Evolutionary conservation across 2,329 filamentous ascomycete genomes (phyloP).

Genomic region (Penicillium sp.): DNA sequence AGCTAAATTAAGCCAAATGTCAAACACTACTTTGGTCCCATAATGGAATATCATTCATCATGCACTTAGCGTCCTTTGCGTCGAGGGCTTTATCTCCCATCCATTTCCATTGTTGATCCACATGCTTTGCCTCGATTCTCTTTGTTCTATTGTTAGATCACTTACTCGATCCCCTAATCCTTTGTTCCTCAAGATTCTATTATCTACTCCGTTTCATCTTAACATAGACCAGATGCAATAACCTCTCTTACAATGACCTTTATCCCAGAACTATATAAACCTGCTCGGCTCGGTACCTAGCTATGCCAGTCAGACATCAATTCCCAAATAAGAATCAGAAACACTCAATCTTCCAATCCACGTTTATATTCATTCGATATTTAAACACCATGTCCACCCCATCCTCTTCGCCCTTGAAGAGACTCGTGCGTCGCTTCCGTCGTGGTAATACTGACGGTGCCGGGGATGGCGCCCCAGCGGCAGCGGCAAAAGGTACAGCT

Average conservation of each 20-base stretch:
- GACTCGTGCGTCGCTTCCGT: background rate
- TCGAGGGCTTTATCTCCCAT: background rate
- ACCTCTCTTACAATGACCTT: background rate
- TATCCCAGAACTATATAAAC: background rate
- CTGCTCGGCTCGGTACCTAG: background rate
- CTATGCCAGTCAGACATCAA: background rate
- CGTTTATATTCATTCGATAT: background rate
- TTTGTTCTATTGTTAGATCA: background rate
- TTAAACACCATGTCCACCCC: background rate
- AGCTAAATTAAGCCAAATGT: background rate
- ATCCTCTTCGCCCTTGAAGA: background rate
- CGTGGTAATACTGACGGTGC: no score
- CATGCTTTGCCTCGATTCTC: background rate
- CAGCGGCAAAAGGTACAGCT: background rate
- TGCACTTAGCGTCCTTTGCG: fast-evolving
- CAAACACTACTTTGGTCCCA: background rate
- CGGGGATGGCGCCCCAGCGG: no score
- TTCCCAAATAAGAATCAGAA: background rate
- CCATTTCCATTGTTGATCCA: background rate
- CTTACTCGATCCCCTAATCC: background rate
- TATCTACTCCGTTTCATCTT: background rate
- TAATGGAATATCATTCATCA: background rate
- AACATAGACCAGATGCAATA: background rate
- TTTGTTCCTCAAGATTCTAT: background rate
- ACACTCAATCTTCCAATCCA: background rate